These are phyloP conservation scores for Gloeophyllum trabeum DNA, from an alignment of 768 basidiomycete genomes.

Conservation along the genomic window DNA sequence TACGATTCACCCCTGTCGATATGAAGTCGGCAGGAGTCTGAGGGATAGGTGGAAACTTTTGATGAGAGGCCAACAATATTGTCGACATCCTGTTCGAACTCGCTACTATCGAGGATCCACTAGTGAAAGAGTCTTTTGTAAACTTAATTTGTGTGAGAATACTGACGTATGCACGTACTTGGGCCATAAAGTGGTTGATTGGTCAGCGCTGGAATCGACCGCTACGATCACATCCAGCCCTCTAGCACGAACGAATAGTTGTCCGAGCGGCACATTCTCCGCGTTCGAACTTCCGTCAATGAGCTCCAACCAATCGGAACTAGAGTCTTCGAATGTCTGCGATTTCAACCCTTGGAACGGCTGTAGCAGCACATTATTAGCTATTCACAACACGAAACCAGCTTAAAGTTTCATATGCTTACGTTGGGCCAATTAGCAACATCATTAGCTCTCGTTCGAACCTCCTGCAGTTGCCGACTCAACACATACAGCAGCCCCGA, in stretches of 20 bases:
- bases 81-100: slow-evolving; percentile 32
- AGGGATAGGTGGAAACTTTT: slow-evolving; percentile 57
- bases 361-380: no score
- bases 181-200: slow-evolving; percentile 43
- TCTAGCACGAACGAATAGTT: slow-evolving; percentile 59
- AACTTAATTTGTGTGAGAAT: neutral
- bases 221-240: slow-evolving; percentile 68
- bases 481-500: slow-evolving; percentile 37
- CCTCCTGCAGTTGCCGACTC: slow-evolving; percentile 30
- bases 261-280: slow-evolving; percentile 63
- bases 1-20: slow-evolving; percentile 46
- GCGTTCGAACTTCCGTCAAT: slow-evolving; percentile 63
- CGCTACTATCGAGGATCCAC: slow-evolving; percentile 41
- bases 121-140: slow-evolving; percentile 12
- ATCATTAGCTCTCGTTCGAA: slow-evolving; percentile 41
- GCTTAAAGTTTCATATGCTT: slow-evolving; percentile 8
- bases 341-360: slow-evolving; percentile 41
- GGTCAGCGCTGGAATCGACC: slow-evolving; percentile 56
- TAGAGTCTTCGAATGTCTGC: slow-evolving; percentile 42
- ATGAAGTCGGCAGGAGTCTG: slow-evolving; percentile 37
- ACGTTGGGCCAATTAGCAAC: slow-evolving; percentile 62
- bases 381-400: no score
- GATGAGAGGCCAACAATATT: slow-evolving; percentile 37
- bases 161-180: slow-evolving; percentile 32
- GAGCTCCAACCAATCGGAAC: slow-evolving; percentile 42